Base-by-base conservation (phyloP, 306 rosid species). In the Ochetophila trinervis region DNA sequence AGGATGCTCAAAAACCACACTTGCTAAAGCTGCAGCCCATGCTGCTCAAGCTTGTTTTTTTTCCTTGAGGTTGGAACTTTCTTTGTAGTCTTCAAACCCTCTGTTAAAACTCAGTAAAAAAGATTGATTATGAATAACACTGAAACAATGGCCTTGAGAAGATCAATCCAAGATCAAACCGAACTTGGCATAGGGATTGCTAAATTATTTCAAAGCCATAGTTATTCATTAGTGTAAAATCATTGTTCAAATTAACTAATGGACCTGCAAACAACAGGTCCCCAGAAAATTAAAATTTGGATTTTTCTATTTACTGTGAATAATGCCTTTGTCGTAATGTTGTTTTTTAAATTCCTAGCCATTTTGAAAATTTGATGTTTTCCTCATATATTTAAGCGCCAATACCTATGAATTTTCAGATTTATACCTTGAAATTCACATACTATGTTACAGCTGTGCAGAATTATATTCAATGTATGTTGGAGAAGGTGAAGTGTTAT, bases 1-100 rank as follows among this genome's bases (percentile, higher is more conserved):
- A 14, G 97, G 97, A 72, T 93, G 97, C 77, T 89, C 96, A 55
- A 93, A 93, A 84, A 89, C 96, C 50, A 93, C 98, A 44, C 91
- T 93, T 60, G 97, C 96, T 67, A 93, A 93, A 86, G 98, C 97
- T 62, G 96, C 91, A 50, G 97, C 94, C 49, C 83, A 87, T 81
- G 96, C 97, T 64, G 86, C 98, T 67, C 90, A 87, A 72, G 94
- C 95, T 62, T 88, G 96, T 9, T 87, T 93, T 81, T 87, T 89
- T 78, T 87, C 97, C 66, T 85, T 93, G 82, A 89, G 98, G 98
- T 93, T 79, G 62, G 70, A 66, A 66, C 66, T 50, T 62, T 34
- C 8, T 9, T 52, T 60, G 3, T 40, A 36, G 22, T 45, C 53
- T 56, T 35, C 8, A 17, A 65, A 34, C 60, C 44, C 1, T 64